A percentile compares a stretch with the other conserved stretches of the same genome.
Evolutionary conservation across 2,329 filamentous ascomycete genomes (phyloP).

Genomic region (Hypoxylon sp.): DNA sequence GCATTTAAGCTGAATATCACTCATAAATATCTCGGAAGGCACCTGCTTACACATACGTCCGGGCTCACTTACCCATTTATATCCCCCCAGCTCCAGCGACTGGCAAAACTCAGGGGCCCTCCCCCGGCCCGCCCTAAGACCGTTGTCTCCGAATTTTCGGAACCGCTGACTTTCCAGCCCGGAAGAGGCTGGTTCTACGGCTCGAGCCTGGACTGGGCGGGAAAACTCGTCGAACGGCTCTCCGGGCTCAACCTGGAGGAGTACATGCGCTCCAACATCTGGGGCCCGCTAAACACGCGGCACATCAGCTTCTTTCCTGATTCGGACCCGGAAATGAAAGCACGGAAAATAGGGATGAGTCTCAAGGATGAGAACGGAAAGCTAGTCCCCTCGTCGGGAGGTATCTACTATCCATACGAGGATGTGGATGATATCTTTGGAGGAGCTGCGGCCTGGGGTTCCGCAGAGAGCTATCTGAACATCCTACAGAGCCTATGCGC

Average conservation of each 20-base stretch:
- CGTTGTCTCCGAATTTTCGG: constrained; percentile 60
- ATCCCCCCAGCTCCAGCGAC: constrained; percentile 24
- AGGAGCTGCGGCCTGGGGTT: constrained; percentile 20
- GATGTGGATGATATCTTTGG: constrained; percentile 31
- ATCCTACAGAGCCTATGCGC: constrained; percentile 36
- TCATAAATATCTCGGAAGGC: constrained; percentile 17
- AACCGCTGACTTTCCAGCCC: constrained; percentile 66
- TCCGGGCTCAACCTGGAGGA: constrained; percentile 61
- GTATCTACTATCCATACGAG: not conserved
- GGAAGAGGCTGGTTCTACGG: constrained; percentile 67
- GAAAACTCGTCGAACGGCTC: constrained; percentile 64
- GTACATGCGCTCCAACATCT: constrained; percentile 62
- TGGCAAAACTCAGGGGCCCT: constrained; percentile 13
- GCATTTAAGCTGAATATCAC: not conserved
- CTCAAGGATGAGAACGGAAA: constrained; percentile 23
- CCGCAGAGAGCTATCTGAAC: constrained; percentile 29
- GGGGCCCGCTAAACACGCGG: constrained; percentile 59
- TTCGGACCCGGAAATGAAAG: constrained; percentile 22
- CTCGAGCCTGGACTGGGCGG: constrained; percentile 66
- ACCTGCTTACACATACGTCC: constrained; percentile 29
- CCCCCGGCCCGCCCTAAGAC: constrained; percentile 39
- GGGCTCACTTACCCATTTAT: constrained; percentile 13
- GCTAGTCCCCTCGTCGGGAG: constrained; percentile 16
- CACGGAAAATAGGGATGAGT: constrained; percentile 30
- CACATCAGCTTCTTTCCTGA: constrained; percentile 28